Conservation (phyloP, 768 basidiomycete genomes). For the Psilocybe tampanensis region DNA sequence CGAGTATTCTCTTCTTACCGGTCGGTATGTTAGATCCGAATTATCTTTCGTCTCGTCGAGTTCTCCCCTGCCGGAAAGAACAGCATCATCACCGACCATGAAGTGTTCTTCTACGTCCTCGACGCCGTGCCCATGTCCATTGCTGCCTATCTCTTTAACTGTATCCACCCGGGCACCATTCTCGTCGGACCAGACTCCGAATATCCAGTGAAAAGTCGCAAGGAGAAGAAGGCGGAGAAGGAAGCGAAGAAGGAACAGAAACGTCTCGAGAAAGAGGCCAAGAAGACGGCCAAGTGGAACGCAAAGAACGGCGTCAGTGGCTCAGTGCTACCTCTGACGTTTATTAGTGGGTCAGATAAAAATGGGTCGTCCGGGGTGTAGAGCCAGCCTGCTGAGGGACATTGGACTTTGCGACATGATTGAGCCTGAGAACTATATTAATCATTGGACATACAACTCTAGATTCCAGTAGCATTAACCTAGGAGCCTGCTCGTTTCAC, state of each 20-base stretch:
- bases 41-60: constrained; percentile 5
- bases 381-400: too few species aligned
- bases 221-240: not conserved
- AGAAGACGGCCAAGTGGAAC: not conserved
- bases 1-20: not conserved
- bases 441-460: too few species aligned
- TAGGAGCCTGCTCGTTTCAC: too few species aligned
- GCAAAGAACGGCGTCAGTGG: not conserved
- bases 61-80: constrained; percentile 3
- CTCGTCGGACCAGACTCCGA: not conserved
- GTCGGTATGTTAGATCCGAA: not conserved
- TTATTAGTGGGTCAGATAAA: too few species aligned
- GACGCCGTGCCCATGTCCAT: constrained; percentile 4
- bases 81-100: not conserved
- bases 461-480: too few species aligned
- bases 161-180: not conserved
- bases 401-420: too few species aligned
- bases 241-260: not conserved
- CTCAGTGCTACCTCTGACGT: too few species aligned
- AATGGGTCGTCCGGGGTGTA: too few species aligned
- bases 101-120: constrained; percentile 9
- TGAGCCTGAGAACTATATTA: too few species aligned
- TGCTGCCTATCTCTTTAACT: constrained; percentile 2
- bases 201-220: not conserved
- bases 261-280: not conserved